phyloP scores from a whole-genome alignment of 176 grass and related monocot genomes.

The Bromus sterilis region DNA sequence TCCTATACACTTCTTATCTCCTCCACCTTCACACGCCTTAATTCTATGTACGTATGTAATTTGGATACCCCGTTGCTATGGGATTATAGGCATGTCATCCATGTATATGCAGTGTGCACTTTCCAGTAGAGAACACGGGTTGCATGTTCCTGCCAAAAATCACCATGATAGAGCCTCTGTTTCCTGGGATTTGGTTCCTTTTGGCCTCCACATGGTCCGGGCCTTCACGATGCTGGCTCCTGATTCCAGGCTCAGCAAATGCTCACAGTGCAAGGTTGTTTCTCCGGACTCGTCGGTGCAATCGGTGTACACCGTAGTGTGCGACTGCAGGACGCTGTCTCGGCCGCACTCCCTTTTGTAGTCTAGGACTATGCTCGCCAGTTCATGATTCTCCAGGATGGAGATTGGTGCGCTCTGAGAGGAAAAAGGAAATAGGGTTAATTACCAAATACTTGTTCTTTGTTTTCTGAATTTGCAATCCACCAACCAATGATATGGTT shows the following conservation, averaged over 20 bases:
- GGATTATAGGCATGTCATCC: slow-evolving; percentile 10
- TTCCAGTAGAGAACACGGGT: slow-evolving; percentile 1
- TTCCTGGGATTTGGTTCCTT: slow-evolving; percentile 22
- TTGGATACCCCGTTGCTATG: not conserved
- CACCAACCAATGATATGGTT: not conserved
- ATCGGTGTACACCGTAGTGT: slow-evolving; percentile 53
- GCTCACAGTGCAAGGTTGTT: slow-evolving; percentile 70
- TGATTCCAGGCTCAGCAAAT: slow-evolving; percentile 74
- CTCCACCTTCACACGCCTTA: slow-evolving; percentile 13
- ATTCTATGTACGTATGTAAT: not conserved
- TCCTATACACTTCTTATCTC: not conserved
- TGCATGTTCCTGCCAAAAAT: slow-evolving; percentile 7
- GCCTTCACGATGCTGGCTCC: slow-evolving; percentile 67
- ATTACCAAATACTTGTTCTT: not conserved
- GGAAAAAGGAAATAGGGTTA: not conserved
- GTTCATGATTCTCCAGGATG: slow-evolving; percentile 89
- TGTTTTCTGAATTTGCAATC: not conserved
- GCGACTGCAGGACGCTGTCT: slow-evolving; percentile 77
- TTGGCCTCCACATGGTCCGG: slow-evolving; percentile 66
- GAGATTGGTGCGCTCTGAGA: slow-evolving; percentile 82
- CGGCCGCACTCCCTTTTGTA: slow-evolving; percentile 84
- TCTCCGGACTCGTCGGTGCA: slow-evolving; percentile 18
- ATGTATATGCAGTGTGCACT: slow-evolving; percentile 1
- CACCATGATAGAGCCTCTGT: slow-evolving; percentile 13
- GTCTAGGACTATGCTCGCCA: slow-evolving; percentile 74